phyloP scores from a whole-genome alignment of 371 early-diverging fungal species.

The Mucor mucedo region DNA sequence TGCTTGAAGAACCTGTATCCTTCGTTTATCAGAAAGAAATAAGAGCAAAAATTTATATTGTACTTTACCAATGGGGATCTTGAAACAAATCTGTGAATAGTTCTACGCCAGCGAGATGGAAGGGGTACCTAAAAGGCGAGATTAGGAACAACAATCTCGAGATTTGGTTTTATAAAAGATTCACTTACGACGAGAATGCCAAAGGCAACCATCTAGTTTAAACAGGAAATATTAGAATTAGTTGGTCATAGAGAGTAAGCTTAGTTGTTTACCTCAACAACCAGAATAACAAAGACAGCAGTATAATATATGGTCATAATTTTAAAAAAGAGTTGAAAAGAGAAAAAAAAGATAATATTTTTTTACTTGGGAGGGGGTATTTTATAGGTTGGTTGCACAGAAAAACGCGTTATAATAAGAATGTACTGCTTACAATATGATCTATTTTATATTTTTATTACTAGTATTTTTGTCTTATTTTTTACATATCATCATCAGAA shows the following conservation, averaged over 20 bases:
- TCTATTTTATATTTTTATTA: not conserved
- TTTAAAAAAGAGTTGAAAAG: not conserved
- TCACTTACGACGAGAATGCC: slow-evolving; percentile 51
- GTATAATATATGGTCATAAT: slow-evolving; percentile 59
- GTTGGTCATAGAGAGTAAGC: not conserved
- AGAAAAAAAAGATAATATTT: slow-evolving; percentile 6
- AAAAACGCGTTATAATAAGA: not conserved
- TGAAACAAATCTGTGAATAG: slow-evolving; percentile 56
- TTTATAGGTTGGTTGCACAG: not conserved
- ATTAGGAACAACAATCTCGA: not conserved
- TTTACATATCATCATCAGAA: slow-evolving; percentile 61
- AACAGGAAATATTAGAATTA: slow-evolving; percentile 6
- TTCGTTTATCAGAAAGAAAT: no score
- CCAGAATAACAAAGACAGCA: slow-evolving; percentile 45
- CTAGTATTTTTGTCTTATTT: not conserved
- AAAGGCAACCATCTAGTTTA: slow-evolving; percentile 54
- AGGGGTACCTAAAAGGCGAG: slow-evolving; percentile 36
- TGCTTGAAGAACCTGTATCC: slow-evolving; percentile 47
- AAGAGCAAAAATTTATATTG: not conserved
- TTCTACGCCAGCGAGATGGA: slow-evolving; percentile 65
- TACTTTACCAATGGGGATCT: slow-evolving; percentile 48
- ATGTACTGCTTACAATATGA: no score
- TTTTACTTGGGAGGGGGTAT: not conserved
- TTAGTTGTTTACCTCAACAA: slow-evolving; percentile 42
- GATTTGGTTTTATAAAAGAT: not conserved